A percentile compares a stretch with the other conserved stretches of the same genome.
These are phyloP conservation scores for Candida sanyiensis DNA, from an alignment of 805 yeast genomes.

Conservation along the genomic window DNA sequence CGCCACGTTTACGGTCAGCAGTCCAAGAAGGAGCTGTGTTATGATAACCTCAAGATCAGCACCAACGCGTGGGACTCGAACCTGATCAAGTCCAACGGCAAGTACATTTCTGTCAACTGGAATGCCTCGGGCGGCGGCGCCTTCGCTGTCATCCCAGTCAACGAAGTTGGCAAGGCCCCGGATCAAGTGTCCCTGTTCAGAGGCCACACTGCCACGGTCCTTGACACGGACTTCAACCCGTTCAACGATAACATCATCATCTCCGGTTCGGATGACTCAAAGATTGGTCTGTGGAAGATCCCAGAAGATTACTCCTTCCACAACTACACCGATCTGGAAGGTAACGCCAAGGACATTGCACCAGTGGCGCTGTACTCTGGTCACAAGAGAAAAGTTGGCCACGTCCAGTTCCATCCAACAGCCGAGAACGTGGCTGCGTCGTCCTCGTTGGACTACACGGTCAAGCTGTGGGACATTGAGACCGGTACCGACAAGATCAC, in stretches of 20 bases:
- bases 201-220: constrained; percentile 92
- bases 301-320: constrained; percentile 78
- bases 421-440: constrained; percentile 86
- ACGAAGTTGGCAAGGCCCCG: constrained; percentile 87
- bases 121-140: constrained; percentile 97
- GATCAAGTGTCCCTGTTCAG: constrained; percentile 90
- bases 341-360: constrained; percentile 57
- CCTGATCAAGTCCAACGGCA: constrained; percentile 79
- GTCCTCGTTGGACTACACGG: constrained; percentile 83
- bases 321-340: constrained; percentile 47
- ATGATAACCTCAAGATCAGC: constrained; percentile 57
- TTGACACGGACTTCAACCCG: constrained; percentile 95
- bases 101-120: constrained; percentile 84
- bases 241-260: constrained; percentile 71
- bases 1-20: constrained; percentile 96
- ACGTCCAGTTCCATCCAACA: constrained; percentile 81
- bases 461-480: constrained; percentile 85
- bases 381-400: constrained; percentile 94
- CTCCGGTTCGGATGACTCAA: constrained; percentile 78
- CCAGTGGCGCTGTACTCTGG: constrained; percentile 73
- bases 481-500: constrained; percentile 66
- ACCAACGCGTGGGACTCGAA: constrained; percentile 97
- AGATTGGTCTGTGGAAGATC: constrained; percentile 79
- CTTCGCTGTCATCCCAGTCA: constrained; percentile 84
- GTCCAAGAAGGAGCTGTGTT: constrained; percentile 43